Conservation (phyloP, 2,329 filamentous ascomycete genomes). For the Hysterium pulicare region DNA sequence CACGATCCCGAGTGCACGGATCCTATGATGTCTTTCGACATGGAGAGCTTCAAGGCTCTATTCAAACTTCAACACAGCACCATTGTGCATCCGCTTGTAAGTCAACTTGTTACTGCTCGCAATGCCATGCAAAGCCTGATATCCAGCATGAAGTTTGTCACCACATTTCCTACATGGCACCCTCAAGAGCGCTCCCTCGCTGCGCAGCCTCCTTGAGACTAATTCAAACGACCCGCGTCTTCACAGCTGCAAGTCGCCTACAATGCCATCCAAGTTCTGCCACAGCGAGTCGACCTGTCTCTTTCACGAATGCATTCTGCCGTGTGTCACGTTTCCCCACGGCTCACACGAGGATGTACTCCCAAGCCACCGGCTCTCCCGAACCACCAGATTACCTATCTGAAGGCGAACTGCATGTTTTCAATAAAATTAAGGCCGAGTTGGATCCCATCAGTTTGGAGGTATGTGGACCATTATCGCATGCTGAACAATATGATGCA, state of each 20-base stretch:
- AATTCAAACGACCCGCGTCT: conserved; percentile 18
- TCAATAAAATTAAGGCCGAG: conserved; percentile 43
- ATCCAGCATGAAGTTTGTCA: not conserved
- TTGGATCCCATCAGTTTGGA: conserved; percentile 45
- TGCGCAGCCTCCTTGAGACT: conserved; percentile 17
- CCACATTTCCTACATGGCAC: conserved; percentile 25
- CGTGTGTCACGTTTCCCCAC: conserved; percentile 5
- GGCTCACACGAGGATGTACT: conserved; percentile 18
- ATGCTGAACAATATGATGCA: conserved; percentile 4
- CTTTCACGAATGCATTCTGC: not conserved
- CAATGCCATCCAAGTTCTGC: conserved; percentile 5
- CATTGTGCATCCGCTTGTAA: not conserved
- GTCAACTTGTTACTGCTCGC: not conserved
- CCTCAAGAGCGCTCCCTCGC: conserved; percentile 30
- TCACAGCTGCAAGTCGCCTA: conserved; percentile 14
- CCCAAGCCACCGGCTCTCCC: conserved; percentile 15
- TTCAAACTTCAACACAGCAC: not conserved
- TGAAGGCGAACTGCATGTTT: conserved; percentile 46
- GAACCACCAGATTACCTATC: conserved; percentile 48
- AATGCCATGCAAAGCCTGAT: not conserved
- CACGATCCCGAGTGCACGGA: not conserved
- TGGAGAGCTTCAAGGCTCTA: not conserved
- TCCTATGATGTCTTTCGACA: not conserved
- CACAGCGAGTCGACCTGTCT: not conserved
- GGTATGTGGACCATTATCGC: conserved; percentile 40